Base-by-base conservation (phyloP, 1,139 yeast genomes). In the Hanseniaspora gamundiae region DNA sequence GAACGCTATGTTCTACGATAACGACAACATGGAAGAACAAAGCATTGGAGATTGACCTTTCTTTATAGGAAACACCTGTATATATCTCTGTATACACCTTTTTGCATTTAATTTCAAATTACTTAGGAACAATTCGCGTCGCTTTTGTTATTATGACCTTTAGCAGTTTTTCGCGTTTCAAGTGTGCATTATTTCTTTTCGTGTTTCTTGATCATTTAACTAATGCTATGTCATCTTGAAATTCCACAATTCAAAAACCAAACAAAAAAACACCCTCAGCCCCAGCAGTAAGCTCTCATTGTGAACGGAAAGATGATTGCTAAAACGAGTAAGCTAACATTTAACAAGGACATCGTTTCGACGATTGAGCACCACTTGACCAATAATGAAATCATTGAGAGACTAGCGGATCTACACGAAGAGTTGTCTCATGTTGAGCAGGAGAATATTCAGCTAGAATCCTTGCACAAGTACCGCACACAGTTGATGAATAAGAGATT, bases 361-460 rank as follows among this genome's bases (percentile, higher is more conserved):
- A 69, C 81, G 1, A 70, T 76, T 1, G 66, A 68, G 19, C 67
- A 69, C 28, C 73, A 77, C 1, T 76, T 82, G 8, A 59, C 82
- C 0, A 68, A 80, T 13, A 76, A 76, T 50, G 86, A 78, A 42
- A 68, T 80, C 1, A 49, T 71, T n/a, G 55, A 57, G 24, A 60
- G 77, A 33, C 51, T 73, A 14, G 62, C 61, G 35, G 55, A 61
- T 2, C 66, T 84, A 26, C 76, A 77, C 43, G 77, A 77, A 42
- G 85, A 81, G 53, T 67, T 84, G 19, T 67, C 82, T 1, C 62
- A 70, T 3, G 55, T 80, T 9, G 80, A 78, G 44, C 91, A 80
- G 53, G 85, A 78, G 28, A 64, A 66, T 27, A 70, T 73, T 17
- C 74, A 80, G 44, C 50, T 72, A 1, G 51, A 55, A 9, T 64